These are phyloP conservation scores for Populus davidiana DNA, from an alignment of 345 rosid genomes.

Conservation along the genomic window DNA sequence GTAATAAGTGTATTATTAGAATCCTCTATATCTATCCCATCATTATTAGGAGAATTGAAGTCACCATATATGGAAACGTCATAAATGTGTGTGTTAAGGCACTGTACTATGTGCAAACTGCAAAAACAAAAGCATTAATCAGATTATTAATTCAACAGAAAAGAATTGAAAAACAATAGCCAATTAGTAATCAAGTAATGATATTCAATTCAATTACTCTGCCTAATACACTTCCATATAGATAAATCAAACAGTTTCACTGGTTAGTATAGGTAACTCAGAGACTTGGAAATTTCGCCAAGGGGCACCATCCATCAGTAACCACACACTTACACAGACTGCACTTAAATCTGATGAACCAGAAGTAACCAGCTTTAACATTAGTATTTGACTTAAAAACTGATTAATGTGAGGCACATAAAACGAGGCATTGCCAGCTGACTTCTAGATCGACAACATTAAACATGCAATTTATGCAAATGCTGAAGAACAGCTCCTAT, in stretches of 20 bases:
- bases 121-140: constrained; percentile 24
- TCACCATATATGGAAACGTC: constrained; percentile 80
- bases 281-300: background rate
- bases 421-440: too few relatives aligned
- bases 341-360: too few relatives aligned
- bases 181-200: background rate
- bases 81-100: constrained; percentile 56
- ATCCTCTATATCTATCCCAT: constrained; percentile 88
- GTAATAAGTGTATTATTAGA: constrained; percentile 72
- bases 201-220: constrained; percentile 3
- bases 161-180: background rate
- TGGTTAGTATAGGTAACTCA: background rate
- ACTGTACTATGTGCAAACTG: constrained; percentile 82
- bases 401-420: too few relatives aligned
- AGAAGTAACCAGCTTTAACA: too few relatives aligned
- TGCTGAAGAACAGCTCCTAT: too few relatives aligned
- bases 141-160: constrained; percentile 1
- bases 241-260: background rate
- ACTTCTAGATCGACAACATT: too few relatives aligned
- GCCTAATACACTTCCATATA: background rate
- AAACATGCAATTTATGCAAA: too few relatives aligned
- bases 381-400: too few relatives aligned
- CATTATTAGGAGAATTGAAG: constrained; percentile 85
- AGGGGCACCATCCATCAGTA: too few relatives aligned
- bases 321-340: too few relatives aligned